Conservation (phyloP, 2,329 filamentous ascomycete species). For the Aschersonia sp. region DNA sequence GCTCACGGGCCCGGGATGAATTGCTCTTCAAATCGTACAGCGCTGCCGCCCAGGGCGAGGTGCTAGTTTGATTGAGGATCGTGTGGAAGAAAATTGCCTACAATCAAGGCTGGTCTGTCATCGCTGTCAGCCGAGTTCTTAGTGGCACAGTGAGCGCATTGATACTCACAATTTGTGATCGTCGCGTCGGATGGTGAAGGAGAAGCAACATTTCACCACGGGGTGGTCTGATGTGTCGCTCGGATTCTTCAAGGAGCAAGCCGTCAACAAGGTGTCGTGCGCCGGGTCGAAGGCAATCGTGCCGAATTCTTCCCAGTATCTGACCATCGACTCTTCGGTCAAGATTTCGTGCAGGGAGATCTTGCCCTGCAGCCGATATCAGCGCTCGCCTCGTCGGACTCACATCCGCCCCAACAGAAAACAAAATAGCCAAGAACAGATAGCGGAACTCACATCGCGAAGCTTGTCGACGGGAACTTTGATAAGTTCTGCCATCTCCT, state of each 20-base stretch:
- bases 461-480: slow-evolving; percentile 81
- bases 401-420: background rate
- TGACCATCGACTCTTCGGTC: slow-evolving; percentile 84
- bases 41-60: background rate
- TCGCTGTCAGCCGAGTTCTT: slow-evolving; percentile 1
- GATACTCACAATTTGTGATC: slow-evolving; percentile 83
- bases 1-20: background rate
- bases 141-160: slow-evolving; percentile 3
- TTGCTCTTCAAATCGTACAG: background rate
- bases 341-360: slow-evolving; percentile 92
- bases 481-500: slow-evolving; percentile 96
- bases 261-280: slow-evolving; percentile 90
- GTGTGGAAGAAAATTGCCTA: slow-evolving; percentile 92
- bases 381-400: background rate
- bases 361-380: slow-evolving; percentile 49
- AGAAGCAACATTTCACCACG: slow-evolving; percentile 87
- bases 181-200: slow-evolving; percentile 89
- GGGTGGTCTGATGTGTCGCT: slow-evolving; percentile 52
- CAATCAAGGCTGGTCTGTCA: slow-evolving; percentile 73
- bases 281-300: slow-evolving; percentile 90
- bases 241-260: slow-evolving; percentile 78
- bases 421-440: background rate
- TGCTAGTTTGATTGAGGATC: slow-evolving; percentile 31
- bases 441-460: slow-evolving; percentile 55
- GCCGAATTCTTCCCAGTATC: slow-evolving; percentile 98